Base-by-base conservation (phyloP, 768 basidiomycete genomes). In the Mycena rebaudengoi region DNA sequence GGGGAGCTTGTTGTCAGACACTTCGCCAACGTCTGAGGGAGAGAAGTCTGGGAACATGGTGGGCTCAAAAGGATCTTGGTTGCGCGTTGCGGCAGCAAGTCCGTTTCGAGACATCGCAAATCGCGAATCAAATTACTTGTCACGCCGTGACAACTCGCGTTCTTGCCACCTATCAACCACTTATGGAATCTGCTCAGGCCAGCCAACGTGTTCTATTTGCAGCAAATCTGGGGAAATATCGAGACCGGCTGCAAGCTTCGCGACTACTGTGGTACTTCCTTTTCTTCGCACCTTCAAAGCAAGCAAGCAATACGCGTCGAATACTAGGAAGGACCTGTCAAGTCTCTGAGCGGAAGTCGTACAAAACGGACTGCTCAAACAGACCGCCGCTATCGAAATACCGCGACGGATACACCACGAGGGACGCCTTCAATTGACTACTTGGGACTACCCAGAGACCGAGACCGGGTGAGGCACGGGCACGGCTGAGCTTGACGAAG, bases 11-110 rank as follows among this genome's bases (percentile, higher is more conserved):
- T 32, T 21, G 26, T n/a, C 49, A 56, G 2, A 44, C 32, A 5
- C 49, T 82, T 69, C n/a, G n/a, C n/a, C 86, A 86, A 44, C 87
- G 83, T 66, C 33, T 46, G 10, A n/a, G n/a, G n/a, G n/a, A n/a
- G n/a, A n/a, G n/a, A n/a, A n/a, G n/a, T n/a, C n/a, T n/a, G n/a
- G n/a, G n/a, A n/a, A n/a, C n/a, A n/a, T n/a, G n/a, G n/a, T n/a
- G n/a, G n/a, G n/a, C n/a, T n/a, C n/a, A n/a, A n/a, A n/a, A n/a
- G n/a, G n/a, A n/a, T n/a, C n/a, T n/a, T n/a, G n/a, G n/a, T n/a
- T n/a, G n/a, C n/a, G n/a, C n/a, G n/a, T n/a, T n/a, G n/a, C n/a
- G n/a, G n/a, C n/a, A n/a, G n/a, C n/a, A n/a, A n/a, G n/a, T n/a
- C n/a, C n/a, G n/a, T n/a, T n/a, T n/a, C n/a, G n/a, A n/a, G n/a